Conservation (phyloP, 176 grass and related monocot species). For the Oryza coarctata region DNA sequence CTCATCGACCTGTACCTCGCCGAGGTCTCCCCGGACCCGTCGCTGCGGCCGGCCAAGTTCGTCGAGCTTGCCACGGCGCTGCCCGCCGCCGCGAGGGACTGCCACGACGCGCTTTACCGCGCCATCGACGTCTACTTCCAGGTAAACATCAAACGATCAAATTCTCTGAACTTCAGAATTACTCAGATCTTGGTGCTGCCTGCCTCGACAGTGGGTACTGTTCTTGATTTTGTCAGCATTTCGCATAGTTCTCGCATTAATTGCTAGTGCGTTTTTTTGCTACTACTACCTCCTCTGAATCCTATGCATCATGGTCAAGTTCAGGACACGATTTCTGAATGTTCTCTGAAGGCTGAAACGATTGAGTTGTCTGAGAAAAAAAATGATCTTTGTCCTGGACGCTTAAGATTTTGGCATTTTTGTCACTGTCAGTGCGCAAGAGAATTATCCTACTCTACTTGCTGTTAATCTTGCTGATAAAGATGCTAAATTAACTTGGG, state of each 20-base stretch:
- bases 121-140: conserved; percentile 91
- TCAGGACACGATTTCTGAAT: conserved; percentile 24
- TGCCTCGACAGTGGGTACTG: not conserved
- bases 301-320: not conserved
- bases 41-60: conserved; percentile 65
- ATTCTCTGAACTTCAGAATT: not conserved
- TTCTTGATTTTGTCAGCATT: conserved; percentile 8
- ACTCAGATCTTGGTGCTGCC: not conserved
- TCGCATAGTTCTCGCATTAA: conserved; percentile 20
- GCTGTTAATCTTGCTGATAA: not conserved
- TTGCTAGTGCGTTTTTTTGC: not conserved
- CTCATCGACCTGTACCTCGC: conserved; percentile 84
- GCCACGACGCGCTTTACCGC: conserved; percentile 78
- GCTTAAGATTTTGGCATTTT: not conserved
- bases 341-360: conserved; percentile 38
- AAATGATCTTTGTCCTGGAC: too few species aligned
- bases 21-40: conserved; percentile 83
- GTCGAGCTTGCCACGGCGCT: conserved; percentile 61
- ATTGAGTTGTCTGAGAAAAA: not conserved
- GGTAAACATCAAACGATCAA: conserved; percentile 40
- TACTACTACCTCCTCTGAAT: not conserved
- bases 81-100: conserved; percentile 69
- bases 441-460: not conserved
- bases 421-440: not conserved
- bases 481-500: not conserved